Evolutionary conservation across 176 grass and related monocot species (phyloP).

Genomic region (Juncus effusus): DNA sequence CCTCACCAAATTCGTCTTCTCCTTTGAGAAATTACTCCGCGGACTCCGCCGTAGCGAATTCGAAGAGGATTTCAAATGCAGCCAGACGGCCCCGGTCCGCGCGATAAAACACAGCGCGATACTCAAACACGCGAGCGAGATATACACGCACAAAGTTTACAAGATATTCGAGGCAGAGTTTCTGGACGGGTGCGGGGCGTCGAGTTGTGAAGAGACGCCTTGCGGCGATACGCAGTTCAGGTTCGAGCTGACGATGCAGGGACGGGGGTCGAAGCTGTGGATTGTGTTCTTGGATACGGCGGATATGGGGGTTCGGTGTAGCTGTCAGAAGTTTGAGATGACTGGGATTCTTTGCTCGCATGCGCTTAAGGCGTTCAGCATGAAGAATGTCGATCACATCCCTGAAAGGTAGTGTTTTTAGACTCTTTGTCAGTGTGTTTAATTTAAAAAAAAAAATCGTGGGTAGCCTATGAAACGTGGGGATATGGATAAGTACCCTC

Average conservation of each 20-base stretch:
- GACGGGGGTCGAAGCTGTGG: conserved; percentile 65
- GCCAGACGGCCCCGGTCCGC: conserved; percentile 72
- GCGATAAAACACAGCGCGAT: conserved; percentile 76
- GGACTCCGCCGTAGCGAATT: conserved; percentile 58
- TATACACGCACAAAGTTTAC: conserved; percentile 70
- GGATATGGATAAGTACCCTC: background rate
- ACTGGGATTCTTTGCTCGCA: conserved; percentile 82
- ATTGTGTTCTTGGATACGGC: conserved; percentile 60
- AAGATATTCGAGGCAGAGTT: conserved; percentile 86
- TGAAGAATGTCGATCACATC: conserved; percentile 75
- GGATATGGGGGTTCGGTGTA: conserved; percentile 58
- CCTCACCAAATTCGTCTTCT: conserved; percentile 59
- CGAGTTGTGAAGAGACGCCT: conserved; percentile 55
- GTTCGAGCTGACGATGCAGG: conserved; percentile 78
- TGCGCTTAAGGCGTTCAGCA: conserved; percentile 62
- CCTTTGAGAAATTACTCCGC: conserved; percentile 69
- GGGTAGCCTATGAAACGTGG: background rate
- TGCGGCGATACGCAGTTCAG: conserved; percentile 51
- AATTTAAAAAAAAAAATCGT: background rate
- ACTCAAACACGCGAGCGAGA: conserved; percentile 65
- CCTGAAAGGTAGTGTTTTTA: conserved; percentile 42
- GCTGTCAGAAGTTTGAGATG: conserved; percentile 74
- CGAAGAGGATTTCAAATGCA: conserved; percentile 81
- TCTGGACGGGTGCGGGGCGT: conserved; percentile 74
- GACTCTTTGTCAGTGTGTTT: background rate